These are phyloP conservation scores for Colletotrichum sp. DNA, from an alignment of 2,329 filamentous ascomycete genomes.

Conservation along the genomic window DNA sequence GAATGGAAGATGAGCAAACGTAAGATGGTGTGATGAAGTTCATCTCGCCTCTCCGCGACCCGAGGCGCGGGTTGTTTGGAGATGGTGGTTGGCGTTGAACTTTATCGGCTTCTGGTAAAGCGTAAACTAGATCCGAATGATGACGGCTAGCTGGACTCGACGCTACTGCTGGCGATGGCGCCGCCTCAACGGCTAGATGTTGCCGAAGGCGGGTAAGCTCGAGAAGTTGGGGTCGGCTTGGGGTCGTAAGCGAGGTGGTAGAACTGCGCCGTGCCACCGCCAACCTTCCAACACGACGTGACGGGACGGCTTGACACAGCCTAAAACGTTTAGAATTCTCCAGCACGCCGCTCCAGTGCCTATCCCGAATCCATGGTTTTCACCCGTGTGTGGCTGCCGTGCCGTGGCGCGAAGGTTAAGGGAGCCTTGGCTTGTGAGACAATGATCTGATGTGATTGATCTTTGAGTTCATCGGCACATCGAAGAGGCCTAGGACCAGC, in stretches of 20 bases:
- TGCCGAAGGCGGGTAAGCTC: not conserved
- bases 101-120: not conserved
- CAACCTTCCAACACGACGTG: not conserved
- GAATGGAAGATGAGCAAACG: not conserved
- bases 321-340: not conserved
- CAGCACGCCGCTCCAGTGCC: not conserved
- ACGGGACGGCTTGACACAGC: not conserved
- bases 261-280: not conserved
- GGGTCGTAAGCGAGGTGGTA: not conserved
- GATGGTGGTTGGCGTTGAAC: not conserved
- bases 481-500: not conserved
- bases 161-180: not conserved
- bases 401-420: not conserved
- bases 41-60: not conserved
- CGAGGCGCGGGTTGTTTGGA: not conserved
- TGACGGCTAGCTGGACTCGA: not conserved
- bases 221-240: not conserved
- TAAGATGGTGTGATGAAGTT: not conserved
- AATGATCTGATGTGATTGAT: not conserved
- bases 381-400: not conserved
- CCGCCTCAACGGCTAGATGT: not conserved
- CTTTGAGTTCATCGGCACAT: not conserved
- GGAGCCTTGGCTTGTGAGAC: not conserved
- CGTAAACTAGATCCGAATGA: not conserved
- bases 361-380: not conserved